phyloP scores from a whole-genome alignment of 805 yeast species.

The Saccharomycopsis sp. region DNA sequence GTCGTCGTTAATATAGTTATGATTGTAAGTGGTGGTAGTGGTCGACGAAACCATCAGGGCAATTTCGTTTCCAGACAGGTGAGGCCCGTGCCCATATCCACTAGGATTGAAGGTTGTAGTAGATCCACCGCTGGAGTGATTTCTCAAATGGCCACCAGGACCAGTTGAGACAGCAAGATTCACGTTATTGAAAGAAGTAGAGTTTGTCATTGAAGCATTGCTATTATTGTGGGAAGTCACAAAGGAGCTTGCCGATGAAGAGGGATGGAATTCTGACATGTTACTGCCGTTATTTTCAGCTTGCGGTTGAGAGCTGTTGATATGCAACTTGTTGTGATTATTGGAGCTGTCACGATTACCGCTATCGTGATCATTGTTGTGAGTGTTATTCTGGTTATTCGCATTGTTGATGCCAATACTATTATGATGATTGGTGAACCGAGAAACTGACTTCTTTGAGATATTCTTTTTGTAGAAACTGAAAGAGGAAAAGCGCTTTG shows the following conservation, averaged over 20 bases:
- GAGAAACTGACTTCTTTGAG: neutral
- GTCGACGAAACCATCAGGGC: neutral
- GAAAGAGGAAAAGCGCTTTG: constrained; percentile 13
- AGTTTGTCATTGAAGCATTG: neutral
- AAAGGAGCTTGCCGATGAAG: neutral
- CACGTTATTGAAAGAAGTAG: neutral
- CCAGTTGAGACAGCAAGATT: neutral
- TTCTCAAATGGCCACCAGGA: neutral
- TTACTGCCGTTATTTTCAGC: neutral
- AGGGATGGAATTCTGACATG: neutral
- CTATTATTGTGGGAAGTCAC: neutral
- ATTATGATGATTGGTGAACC: neutral
- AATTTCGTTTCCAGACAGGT: neutral
- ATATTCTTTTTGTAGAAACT: constrained; percentile 6
- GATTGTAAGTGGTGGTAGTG: neutral
- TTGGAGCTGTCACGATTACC: too few relatives aligned
- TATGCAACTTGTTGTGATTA: too few relatives aligned
- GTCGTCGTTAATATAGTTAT: neutral
- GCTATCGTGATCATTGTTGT: neutral
- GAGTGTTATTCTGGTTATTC: neutral
- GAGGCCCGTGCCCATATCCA: neutral
- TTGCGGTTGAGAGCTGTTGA: neutral
- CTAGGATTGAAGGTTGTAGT: neutral
- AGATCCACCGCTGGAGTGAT: neutral
- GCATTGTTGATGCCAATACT: neutral